Percentiles rank a stretch among this genome's conserved stretches.
These are phyloP conservation scores for Crithidia expoeki DNA, from an alignment of 208 protist genomes.

Conservation along the genomic window DNA sequence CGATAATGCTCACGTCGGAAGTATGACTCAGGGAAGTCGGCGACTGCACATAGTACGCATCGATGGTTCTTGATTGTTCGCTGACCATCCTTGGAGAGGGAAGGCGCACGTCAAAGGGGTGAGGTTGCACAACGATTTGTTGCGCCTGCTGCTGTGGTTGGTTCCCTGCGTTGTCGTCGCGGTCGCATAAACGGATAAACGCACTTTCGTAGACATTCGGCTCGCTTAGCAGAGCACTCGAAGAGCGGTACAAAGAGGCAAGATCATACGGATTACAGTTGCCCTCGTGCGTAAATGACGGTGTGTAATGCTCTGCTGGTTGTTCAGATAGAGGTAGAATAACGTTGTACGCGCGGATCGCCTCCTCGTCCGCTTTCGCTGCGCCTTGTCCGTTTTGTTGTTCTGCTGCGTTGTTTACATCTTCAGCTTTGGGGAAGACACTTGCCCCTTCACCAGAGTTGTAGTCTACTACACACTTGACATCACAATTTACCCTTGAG, in stretches of 20 bases:
- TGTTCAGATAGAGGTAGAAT: neutral
- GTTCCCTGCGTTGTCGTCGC: neutral
- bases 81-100: neutral
- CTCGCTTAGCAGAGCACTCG: neutral
- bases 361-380: too few species aligned
- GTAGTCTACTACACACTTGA: neutral
- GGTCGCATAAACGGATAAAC: slow-evolving; percentile 5
- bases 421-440: neutral
- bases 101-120: slow-evolving; percentile 8
- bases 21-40: neutral
- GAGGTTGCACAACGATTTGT: too few species aligned
- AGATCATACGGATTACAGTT: neutral
- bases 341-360: neutral
- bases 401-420: too few species aligned
- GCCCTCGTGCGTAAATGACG: neutral
- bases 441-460: neutral
- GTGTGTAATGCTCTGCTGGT: too few species aligned
- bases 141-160: neutral
- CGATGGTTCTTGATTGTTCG: too few species aligned
- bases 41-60: neutral
- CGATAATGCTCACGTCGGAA: neutral
- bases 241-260: neutral
- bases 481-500: neutral
- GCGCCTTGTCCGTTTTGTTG: too few species aligned
- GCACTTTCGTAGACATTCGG: neutral